Conservation (phyloP, 495 filamentous ascomycete genomes). For the Zalerion maritima region DNA sequence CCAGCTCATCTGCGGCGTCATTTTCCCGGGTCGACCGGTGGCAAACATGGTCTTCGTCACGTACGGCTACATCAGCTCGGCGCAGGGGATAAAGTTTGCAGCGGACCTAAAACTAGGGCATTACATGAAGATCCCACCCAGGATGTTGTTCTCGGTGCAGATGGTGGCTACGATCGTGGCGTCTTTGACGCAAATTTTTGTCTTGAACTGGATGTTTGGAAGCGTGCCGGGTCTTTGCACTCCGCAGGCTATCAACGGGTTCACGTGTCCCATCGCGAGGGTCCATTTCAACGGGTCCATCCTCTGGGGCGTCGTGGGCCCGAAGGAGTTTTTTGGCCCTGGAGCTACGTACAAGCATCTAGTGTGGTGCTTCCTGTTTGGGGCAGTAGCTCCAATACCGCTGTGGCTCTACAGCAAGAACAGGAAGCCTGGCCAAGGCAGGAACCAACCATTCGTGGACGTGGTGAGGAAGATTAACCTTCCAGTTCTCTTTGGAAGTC, state of each 20-base stretch:
- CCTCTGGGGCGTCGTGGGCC: conserved; percentile 79
- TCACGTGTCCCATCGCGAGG: conserved; percentile 73
- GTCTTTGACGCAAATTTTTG: conserved; percentile 63
- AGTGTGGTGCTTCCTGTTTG: conserved; percentile 65
- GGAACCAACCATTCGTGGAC: too few relatives aligned
- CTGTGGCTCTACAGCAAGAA: conserved; percentile 48
- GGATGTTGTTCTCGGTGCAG: conserved; percentile 64
- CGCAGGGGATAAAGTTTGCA: conserved; percentile 76
- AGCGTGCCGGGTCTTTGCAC: conserved; percentile 69
- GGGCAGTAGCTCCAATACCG: conserved; percentile 51
- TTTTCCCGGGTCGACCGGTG: conserved; percentile 70
- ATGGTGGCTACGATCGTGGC: conserved; percentile 68
- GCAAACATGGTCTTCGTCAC: conserved; percentile 86
- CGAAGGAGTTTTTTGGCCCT: conserved; percentile 59
- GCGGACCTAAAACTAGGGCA: conserved; percentile 78
- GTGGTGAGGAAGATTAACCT: conserved; percentile 53
- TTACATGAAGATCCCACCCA: conserved; percentile 87
- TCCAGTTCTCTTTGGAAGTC: conserved; percentile 55
- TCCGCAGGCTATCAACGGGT: conserved; percentile 61
- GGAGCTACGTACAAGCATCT: conserved; percentile 53
- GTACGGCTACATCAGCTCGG: conserved; percentile 68
- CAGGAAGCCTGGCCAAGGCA: conserved; percentile 22
- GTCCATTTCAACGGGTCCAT: conserved; percentile 86
- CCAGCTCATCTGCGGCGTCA: conserved; percentile 61
- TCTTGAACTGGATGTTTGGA: conserved; percentile 80